Conservation (phyloP, 164 flowering plant genomes). For the Euptelea pleiosperma region DNA sequence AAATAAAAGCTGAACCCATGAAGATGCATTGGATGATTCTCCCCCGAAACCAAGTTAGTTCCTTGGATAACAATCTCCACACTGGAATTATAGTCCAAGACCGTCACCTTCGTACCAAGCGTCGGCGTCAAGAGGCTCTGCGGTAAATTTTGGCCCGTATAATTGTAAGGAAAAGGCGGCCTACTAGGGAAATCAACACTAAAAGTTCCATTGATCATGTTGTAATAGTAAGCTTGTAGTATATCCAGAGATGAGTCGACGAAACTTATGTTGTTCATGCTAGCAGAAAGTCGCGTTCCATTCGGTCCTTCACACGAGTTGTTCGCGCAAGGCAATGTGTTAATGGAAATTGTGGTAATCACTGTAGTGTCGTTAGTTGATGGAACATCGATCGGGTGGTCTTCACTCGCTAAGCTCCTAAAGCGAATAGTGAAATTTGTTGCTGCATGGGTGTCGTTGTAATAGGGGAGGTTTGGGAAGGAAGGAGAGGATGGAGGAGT, state of each 20-base stretch:
- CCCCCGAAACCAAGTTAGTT: constrained; percentile 13
- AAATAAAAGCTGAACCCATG: constrained; percentile 37
- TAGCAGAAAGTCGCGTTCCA: constrained; percentile 15
- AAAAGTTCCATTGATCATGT: constrained; percentile 4
- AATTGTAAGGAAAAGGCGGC: constrained; percentile 5
- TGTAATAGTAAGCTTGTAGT: constrained; percentile 21
- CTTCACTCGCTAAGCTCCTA: constrained; percentile 18
- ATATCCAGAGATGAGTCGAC: constrained; percentile 11
- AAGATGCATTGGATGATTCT: constrained; percentile 26
- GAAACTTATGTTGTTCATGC: constrained; percentile 27
- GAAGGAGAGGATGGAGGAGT: background rate
- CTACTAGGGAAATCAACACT: constrained; percentile 17
- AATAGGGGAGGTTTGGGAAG: constrained; percentile 20
- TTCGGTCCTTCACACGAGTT: constrained; percentile 17
- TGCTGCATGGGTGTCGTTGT: constrained; percentile 21
- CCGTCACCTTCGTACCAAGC: constrained; percentile 18
- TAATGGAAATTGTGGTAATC: constrained; percentile 6
- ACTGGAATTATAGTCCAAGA: constrained; percentile 9
- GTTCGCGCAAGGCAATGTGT: constrained; percentile 8
- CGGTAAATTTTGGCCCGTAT: constrained; percentile 14
- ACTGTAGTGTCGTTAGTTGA: background rate
- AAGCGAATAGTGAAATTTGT: constrained; percentile 1
- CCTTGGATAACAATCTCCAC: constrained; percentile 26
- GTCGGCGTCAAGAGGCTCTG: background rate
- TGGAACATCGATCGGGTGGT: constrained; percentile 31